Conservation (phyloP, 129 eudicot species). For the Pulicaria dysenterica region DNA sequence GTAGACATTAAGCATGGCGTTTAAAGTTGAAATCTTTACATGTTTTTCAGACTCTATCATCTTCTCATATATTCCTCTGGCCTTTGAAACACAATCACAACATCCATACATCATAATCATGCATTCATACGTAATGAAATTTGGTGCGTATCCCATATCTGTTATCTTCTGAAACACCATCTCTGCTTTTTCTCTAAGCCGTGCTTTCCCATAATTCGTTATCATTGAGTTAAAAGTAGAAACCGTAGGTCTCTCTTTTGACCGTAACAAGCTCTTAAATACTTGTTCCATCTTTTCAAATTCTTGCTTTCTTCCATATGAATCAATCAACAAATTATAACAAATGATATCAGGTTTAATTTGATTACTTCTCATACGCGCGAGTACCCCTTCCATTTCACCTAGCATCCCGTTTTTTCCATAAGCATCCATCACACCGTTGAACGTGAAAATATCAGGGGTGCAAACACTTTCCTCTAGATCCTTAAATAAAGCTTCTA, state of each 20-base stretch:
- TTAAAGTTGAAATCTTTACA: constrained; percentile 70
- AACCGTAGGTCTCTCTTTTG: constrained; percentile 74
- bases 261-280: constrained; percentile 71
- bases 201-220: constrained; percentile 85
- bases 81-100: constrained; percentile 73
- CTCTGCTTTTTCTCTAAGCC: constrained; percentile 84
- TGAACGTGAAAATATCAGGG: constrained; percentile 85
- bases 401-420: constrained; percentile 89
- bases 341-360: constrained; percentile 76
- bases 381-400: constrained; percentile 80
- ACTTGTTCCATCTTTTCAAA: constrained; percentile 98
- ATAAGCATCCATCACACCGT: constrained; percentile 94
- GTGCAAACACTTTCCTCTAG: constrained; percentile 70
- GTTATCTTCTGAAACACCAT: constrained; percentile 55
- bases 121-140: constrained; percentile 71
- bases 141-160: constrained; percentile 72
- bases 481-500: constrained; percentile 68
- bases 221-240: constrained; percentile 89
- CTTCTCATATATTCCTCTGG: constrained; percentile 66
- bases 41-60: constrained; percentile 53
- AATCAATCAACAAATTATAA: constrained; percentile 80
- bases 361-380: constrained; percentile 76
- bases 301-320: constrained; percentile 89
- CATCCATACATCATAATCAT: constrained; percentile 82
- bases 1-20: constrained; percentile 88